phyloP scores from a whole-genome alignment of 2,329 filamentous ascomycete species.

The Seiridium unicorne region DNA sequence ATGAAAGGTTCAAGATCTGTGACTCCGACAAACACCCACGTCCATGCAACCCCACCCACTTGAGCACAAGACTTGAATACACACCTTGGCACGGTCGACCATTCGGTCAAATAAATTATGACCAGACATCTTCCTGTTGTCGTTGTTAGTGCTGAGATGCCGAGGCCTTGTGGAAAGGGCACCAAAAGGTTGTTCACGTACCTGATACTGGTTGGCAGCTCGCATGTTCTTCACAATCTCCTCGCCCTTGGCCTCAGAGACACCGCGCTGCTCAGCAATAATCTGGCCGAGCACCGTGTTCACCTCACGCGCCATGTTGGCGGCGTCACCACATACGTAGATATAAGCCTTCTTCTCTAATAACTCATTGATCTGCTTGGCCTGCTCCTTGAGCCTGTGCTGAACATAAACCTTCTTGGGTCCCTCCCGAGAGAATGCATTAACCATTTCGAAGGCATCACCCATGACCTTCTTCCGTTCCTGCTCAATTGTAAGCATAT shows the following conservation, averaged over 20 bases:
- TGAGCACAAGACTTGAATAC: no score
- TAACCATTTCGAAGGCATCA: conserved; percentile 86
- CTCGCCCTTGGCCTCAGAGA: conserved; percentile 85
- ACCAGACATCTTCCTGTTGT: conserved; percentile 69
- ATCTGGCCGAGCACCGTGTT: conserved; percentile 85
- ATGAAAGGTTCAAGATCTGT: not conserved
- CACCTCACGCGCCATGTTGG: conserved; percentile 94
- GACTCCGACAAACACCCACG: conserved; percentile 3
- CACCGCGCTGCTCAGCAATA: conserved; percentile 77
- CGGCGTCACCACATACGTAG: conserved; percentile 96
- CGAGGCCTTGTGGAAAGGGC: not conserved
- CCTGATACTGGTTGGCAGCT: conserved; percentile 93
- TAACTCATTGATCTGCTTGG: conserved; percentile 82
- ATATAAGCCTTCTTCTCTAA: conserved; percentile 87
- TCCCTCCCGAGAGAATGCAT: conserved; percentile 89
- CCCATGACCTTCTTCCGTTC: conserved; percentile 80
- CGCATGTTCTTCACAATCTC: conserved; percentile 98
- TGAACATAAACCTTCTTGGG: conserved; percentile 95
- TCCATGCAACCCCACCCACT: not conserved
- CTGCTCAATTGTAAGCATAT: conserved; percentile 45
- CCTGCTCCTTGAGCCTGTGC: conserved; percentile 81
- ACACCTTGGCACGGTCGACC: not conserved
- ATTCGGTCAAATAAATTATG: conserved; percentile 35
- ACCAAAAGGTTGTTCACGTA: conserved; percentile 35
- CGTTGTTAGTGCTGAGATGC: conserved; percentile 25